phyloP scores from a whole-genome alignment of 176 grass and related monocot genomes.

The Panicum miliaceum region DNA sequence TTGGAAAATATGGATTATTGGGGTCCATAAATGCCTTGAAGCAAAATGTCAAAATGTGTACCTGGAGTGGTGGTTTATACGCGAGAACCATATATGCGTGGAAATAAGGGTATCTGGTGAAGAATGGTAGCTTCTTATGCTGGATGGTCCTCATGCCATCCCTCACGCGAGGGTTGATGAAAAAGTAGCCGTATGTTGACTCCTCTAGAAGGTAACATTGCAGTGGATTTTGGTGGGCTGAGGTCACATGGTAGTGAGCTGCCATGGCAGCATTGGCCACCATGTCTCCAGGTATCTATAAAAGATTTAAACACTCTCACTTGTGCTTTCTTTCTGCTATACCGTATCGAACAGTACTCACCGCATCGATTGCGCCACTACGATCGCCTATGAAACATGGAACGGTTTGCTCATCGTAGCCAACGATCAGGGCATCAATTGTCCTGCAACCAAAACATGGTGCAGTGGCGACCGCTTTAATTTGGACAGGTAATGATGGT shows the following conservation, averaged over 20 bases:
- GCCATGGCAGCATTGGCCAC: slow-evolving; percentile 26
- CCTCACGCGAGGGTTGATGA: background rate
- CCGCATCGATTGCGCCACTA: background rate
- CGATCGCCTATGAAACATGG: background rate
- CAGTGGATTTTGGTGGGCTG: background rate
- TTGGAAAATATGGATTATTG: background rate
- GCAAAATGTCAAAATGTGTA: background rate
- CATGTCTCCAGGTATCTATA: slow-evolving; percentile 41
- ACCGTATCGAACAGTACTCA: background rate
- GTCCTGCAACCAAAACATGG: background rate
- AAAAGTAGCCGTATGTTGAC: background rate
- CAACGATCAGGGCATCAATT: background rate
- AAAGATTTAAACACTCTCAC: background rate
- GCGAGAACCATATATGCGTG: background rate
- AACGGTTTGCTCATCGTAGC: background rate
- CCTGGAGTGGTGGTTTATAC: background rate
- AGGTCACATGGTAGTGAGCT: slow-evolving; percentile 9
- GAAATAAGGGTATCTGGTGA: background rate
- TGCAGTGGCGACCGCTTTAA: too few species aligned
- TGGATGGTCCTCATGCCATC: background rate
- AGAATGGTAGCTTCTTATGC: background rate
- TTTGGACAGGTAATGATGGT: too few species aligned
- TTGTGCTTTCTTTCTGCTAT: background rate
- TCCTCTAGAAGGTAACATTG: background rate
- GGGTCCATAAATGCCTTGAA: too few species aligned